Conservation (phyloP, 2,329 filamentous ascomycete species). For the Fusarium nanum region DNA sequence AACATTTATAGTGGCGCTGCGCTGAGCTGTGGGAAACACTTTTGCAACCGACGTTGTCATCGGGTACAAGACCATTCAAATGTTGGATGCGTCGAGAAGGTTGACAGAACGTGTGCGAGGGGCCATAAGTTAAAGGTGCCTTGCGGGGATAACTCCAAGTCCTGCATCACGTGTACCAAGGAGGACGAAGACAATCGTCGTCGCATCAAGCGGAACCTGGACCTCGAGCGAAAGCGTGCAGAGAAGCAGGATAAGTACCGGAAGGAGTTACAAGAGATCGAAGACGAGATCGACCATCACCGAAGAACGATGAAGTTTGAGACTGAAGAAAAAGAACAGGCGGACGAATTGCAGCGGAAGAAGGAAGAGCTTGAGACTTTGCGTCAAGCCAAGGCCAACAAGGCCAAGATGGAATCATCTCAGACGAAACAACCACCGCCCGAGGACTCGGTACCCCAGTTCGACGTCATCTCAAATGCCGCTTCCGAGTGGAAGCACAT, state of each 20-base stretch:
- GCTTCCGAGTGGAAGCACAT: conserved; percentile 70
- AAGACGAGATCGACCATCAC: conserved; percentile 66
- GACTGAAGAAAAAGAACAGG: conserved; percentile 58
- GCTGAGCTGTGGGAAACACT: conserved; percentile 69
- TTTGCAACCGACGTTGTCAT: conserved; percentile 72
- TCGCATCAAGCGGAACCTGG: conserved; percentile 58
- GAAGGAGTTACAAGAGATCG: conserved; percentile 58
- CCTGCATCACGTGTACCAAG: conserved; percentile 63
- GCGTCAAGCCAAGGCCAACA: conserved; percentile 46
- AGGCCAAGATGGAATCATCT: conserved; percentile 22
- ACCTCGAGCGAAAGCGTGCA: conserved; percentile 63
- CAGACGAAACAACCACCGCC: not conserved
- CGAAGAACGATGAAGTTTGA: conserved; percentile 57
- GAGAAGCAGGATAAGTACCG: conserved; percentile 59
- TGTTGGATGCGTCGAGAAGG: conserved; percentile 47
- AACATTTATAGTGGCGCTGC: conserved; percentile 55
- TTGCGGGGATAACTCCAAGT: conserved; percentile 57
- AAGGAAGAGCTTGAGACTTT: conserved; percentile 59
- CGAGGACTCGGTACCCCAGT: not conserved
- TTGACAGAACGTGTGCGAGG: conserved; percentile 62
- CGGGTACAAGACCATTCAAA: conserved; percentile 68
- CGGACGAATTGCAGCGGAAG: conserved; percentile 59
- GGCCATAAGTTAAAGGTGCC: conserved; percentile 60
- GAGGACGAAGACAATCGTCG: conserved; percentile 61
- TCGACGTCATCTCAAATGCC: conserved; percentile 7